Conservation (phyloP, 345 rosid species). For the Eucalyptus shirleyi region DNA sequence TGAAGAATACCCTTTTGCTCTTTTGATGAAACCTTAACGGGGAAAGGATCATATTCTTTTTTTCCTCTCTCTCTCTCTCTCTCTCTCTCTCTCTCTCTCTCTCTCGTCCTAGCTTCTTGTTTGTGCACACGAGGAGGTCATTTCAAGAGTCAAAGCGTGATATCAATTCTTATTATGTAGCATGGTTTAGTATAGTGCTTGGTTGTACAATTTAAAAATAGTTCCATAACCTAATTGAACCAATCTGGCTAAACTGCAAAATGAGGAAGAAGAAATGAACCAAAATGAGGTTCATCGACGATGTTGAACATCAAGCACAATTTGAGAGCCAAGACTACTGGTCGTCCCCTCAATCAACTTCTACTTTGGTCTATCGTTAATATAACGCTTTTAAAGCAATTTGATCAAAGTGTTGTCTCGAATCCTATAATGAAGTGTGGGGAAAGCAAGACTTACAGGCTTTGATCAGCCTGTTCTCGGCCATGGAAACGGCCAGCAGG, state of each 20-base stretch:
- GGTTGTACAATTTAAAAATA: neutral
- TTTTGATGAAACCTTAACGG: neutral
- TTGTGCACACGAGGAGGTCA: neutral
- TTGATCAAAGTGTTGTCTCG: neutral
- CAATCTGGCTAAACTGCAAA: neutral
- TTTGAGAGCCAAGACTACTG: neutral
- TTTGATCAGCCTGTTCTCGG: neutral
- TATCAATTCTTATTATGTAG: rapidly evolving
- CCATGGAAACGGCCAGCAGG: neutral
- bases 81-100: rapidly evolving
- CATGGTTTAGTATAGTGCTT: neutral
- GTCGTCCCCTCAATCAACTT: neutral
- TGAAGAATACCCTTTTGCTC: neutral
- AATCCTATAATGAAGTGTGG: neutral
- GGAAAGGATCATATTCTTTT: neutral
- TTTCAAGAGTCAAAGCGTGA: neutral
- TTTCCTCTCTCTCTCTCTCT: too few relatives aligned
- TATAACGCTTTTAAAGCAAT: neutral
- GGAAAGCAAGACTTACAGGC: neutral
- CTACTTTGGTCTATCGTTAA: neutral
- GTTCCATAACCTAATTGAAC: neutral
- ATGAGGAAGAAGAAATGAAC: neutral
- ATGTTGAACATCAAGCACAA: neutral
- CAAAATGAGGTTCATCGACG: neutral
- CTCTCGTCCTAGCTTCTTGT: neutral